Evolutionary conservation across 1,139 yeast species (phyloP), one percentile per base, ranked within the genome.

Genomic region (Pneumocystis sp.): DNA sequence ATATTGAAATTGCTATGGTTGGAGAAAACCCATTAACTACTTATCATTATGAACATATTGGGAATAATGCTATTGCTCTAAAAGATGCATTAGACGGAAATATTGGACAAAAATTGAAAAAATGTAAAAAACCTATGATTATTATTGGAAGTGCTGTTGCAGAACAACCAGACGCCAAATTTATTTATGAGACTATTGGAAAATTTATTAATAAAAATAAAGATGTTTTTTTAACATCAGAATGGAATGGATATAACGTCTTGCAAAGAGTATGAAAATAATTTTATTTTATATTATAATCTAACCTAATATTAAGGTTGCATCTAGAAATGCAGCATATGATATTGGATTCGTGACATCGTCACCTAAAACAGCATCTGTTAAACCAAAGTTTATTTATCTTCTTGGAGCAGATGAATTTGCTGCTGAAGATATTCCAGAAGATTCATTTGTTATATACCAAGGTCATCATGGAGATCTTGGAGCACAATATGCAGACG

Each of bases 391-490:
- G 78, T 82, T 89, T 74, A 81, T 89, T 66, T 89, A 87, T 79
- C 80, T 89, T 73, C 81, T 89, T 66, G 95, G 93, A 63, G 95
- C 96, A 61, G 96, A 89, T 76, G 96, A 89, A 77, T 76, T 88
- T 69, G 77, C 81, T 69, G 83, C 85, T 69, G 78, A 81, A 66
- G 88, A 86, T 68, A 83, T 88, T 72, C 95, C 96, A 71, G 80
- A 81, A 75, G 95, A 89, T 74, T 90, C 96, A 12, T 89, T 89
- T 75, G 96, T 89, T 56, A 85, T 89, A 65, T 89, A 89, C 78
- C 91, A 89, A 78, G 96, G 96, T 66, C 96, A 89, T 76, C 96
- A 89, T 76, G 96, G 96, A 78, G 96, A 89, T 71, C 76, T 83
- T 57, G 96, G 96, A 71, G 96, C 96, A 42, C 86, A 93, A 25